These are phyloP conservation scores for Suillus discolor DNA, from an alignment of 768 basidiomycete genomes.

Conservation along the genomic window DNA sequence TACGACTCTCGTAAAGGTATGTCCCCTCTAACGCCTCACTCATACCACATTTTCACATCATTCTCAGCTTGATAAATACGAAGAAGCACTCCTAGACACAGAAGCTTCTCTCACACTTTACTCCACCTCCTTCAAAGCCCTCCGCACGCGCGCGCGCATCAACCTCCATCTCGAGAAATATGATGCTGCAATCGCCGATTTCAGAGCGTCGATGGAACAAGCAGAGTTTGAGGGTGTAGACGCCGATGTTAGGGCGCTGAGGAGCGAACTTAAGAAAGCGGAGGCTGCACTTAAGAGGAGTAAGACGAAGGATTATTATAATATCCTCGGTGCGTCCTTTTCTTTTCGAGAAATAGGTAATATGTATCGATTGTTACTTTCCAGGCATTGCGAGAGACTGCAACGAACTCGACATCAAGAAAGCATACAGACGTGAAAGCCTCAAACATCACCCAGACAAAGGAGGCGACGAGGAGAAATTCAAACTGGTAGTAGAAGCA, in stretches of 20 bases:
- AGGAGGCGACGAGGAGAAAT: constrained; percentile 95
- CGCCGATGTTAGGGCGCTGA: constrained; percentile 62
- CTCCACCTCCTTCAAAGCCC: constrained; percentile 78
- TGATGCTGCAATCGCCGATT: constrained; percentile 72
- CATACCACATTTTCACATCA: background rate
- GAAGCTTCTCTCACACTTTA: constrained; percentile 64
- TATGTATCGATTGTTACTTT: background rate
- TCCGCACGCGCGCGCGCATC: constrained; percentile 84
- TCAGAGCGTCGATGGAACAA: constrained; percentile 78
- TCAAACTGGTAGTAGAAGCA: constrained; percentile 88
- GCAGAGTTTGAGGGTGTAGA: constrained; percentile 66
- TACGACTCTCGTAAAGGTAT: constrained; percentile 75
- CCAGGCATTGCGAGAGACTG: constrained; percentile 57
- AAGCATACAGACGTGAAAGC: constrained; percentile 87
- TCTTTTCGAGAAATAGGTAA: background rate
- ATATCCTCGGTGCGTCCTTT: constrained; percentile 54
- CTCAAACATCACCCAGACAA: constrained; percentile 87
- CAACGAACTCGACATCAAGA: constrained; percentile 78
- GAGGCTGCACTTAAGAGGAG: constrained; percentile 82
- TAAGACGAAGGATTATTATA: constrained; percentile 91
- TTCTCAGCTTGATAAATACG: constrained; percentile 58
- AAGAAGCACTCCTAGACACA: constrained; percentile 74
- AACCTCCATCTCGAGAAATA: constrained; percentile 73
- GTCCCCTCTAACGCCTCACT: background rate
- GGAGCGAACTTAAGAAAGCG: constrained; percentile 73